phyloP scores from a whole-genome alignment of 495 filamentous ascomycete genomes.

The Pyrenopolyporus hunteri region DNA sequence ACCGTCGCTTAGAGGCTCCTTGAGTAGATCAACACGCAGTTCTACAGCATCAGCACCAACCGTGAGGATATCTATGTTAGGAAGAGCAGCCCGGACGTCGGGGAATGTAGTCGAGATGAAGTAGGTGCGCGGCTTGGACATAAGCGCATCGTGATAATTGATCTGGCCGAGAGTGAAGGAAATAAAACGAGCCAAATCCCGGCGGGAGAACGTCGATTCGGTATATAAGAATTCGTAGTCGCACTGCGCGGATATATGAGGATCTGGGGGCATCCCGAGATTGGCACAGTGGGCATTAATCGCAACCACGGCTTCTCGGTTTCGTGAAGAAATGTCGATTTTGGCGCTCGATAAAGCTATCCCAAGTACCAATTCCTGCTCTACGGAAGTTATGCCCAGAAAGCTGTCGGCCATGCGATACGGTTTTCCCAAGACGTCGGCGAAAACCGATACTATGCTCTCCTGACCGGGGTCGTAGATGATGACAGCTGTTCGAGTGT shows the following conservation, averaged over 20 bases:
- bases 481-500: conserved; percentile 63
- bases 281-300: conserved; percentile 79
- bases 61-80: conserved; percentile 82
- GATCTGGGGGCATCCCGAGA: conserved; percentile 68
- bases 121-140: conserved; percentile 76
- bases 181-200: conserved; percentile 77
- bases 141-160: conserved; percentile 72
- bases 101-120: conserved; percentile 88
- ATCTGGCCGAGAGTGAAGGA: conserved; percentile 78
- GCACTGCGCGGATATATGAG: conserved; percentile 65
- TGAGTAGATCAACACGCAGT: conserved; percentile 78
- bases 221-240: conserved; percentile 87
- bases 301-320: conserved; percentile 59
- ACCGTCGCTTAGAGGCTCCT: conserved; percentile 69
- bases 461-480: conserved; percentile 67
- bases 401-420: conserved; percentile 62
- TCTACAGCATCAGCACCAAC: conserved; percentile 86
- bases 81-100: conserved; percentile 80
- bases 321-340: conserved; percentile 55
- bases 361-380: conserved; percentile 63
- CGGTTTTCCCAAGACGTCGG: conserved; percentile 71
- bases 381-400: conserved; percentile 53
- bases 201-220: conserved; percentile 69
- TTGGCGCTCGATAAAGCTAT: conserved; percentile 60
- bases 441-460: conserved; percentile 68